These are phyloP conservation scores for Urostyla sp. DNA, from an alignment of 73 alveolate species.

Conservation along the genomic window DNA sequence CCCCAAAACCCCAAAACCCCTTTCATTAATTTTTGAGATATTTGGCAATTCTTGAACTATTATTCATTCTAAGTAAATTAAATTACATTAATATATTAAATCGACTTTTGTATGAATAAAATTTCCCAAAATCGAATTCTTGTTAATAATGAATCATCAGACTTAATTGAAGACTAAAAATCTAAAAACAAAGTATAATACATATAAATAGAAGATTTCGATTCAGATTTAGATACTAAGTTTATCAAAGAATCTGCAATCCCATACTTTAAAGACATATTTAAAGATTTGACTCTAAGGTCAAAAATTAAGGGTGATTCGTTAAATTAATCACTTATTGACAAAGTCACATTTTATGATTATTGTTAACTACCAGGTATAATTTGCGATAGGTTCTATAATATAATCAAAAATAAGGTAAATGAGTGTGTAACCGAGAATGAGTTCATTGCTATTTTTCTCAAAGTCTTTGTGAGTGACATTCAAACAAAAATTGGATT, in stretches of 20 bases:
- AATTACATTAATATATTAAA: too few species aligned
- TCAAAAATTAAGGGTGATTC: too few species aligned
- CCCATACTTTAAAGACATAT: slow-evolving; percentile 53
- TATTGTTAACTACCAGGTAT: slow-evolving; percentile 52
- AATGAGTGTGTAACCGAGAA: slow-evolving; percentile 19
- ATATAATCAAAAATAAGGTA: slow-evolving; percentile 11
- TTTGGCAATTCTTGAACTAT: too few species aligned
- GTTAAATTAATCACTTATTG: too few species aligned
- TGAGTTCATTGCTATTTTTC: slow-evolving; percentile 11
- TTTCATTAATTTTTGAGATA: too few species aligned
- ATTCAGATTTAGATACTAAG: slow-evolving; percentile 38
- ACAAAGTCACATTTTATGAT: slow-evolving; percentile 35
- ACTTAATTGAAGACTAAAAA: too few species aligned
- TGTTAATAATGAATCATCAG: too few species aligned
- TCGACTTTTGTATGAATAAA: too few species aligned
- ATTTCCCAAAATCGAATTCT: too few species aligned
- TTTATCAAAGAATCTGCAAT: slow-evolving; percentile 50
- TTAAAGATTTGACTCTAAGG: slow-evolving; percentile 38
- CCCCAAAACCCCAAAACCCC: too few species aligned
- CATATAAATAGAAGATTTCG: slow-evolving; percentile 57
- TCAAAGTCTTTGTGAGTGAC: slow-evolving; percentile 46
- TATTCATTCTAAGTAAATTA: too few species aligned
- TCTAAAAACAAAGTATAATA: too few species aligned
- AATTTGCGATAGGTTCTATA: slow-evolving; percentile 39
- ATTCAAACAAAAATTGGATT: slow-evolving; percentile 26